Conservation (phyloP, 768 basidiomycete genomes). For the Panellus pusillus region DNA sequence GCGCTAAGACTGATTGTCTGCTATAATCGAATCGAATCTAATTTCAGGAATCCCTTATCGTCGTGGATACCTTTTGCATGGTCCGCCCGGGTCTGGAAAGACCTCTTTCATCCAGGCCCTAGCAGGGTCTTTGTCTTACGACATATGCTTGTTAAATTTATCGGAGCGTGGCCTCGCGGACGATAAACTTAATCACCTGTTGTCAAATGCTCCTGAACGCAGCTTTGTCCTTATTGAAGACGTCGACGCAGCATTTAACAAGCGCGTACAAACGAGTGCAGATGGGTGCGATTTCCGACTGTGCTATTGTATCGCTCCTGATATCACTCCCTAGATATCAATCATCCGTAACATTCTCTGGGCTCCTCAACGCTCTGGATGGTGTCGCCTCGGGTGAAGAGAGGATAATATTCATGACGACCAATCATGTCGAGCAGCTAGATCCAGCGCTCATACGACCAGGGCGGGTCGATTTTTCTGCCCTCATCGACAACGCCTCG, state of each 20-base stretch:
- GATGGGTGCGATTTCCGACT: constrained; percentile 65
- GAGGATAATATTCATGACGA: constrained; percentile 98
- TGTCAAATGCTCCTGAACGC: constrained; percentile 90
- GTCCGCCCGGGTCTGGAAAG: constrained; percentile 97
- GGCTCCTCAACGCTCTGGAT: constrained; percentile 94
- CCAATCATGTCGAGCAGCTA: constrained; percentile 88
- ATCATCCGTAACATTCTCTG: constrained; percentile 95
- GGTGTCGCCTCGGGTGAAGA: constrained; percentile 98
- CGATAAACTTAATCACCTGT: constrained; percentile 91
- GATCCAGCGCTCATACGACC: constrained; percentile 96
- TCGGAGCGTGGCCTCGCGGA: constrained; percentile 95
- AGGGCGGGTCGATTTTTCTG: constrained; percentile 87
- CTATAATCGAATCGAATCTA: constrained; percentile 7
- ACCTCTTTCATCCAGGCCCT: constrained; percentile 98
- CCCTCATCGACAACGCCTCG: constrained; percentile 84
- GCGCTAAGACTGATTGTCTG: constrained; percentile 22
- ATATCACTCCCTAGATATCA: constrained; percentile 63
- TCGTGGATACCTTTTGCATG: constrained; percentile 91
- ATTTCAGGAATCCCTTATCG: constrained; percentile 90
- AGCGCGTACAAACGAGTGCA: constrained; percentile 84
- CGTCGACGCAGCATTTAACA: constrained; percentile 95
- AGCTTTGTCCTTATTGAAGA: constrained; percentile 97
- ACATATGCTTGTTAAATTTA: constrained; percentile 94
- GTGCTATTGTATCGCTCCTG: not conserved
- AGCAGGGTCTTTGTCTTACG: constrained; percentile 89